These are phyloP conservation scores for Russula sp. DNA, from an alignment of 768 basidiomycete genomes.

Conservation along the genomic window DNA sequence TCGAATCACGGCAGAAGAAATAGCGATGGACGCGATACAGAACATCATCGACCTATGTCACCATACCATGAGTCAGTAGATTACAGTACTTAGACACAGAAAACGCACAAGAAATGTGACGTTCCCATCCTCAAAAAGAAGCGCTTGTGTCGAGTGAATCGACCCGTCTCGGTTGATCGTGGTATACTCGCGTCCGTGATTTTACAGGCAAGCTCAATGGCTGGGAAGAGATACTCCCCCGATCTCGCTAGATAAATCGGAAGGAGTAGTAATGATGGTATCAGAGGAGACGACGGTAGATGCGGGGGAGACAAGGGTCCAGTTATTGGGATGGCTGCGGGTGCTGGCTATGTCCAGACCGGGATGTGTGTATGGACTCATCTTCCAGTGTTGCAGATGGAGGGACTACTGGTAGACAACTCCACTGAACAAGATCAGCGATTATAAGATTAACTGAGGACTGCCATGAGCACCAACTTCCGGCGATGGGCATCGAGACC, in stretches of 20 bases:
- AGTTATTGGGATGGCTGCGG: background rate
- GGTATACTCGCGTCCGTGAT: background rate
- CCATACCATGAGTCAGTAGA: background rate
- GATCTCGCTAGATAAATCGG: background rate
- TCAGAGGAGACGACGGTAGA: background rate
- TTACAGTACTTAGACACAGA: background rate
- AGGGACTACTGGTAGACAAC: background rate
- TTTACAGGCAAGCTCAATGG: background rate
- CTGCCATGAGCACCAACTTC: conserved; percentile 1
- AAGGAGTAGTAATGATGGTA: background rate
- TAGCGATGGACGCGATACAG: conserved; percentile 28
- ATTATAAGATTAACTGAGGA: background rate
- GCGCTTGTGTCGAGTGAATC: conserved; percentile 14
- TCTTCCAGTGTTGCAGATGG: background rate
- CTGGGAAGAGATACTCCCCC: background rate
- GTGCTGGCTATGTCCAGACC: background rate
- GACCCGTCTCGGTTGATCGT: background rate
- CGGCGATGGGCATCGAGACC: background rate
- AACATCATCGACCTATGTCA: conserved; percentile 8
- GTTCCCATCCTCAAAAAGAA: conserved; percentile 28
- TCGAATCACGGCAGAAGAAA: conserved; percentile 27
- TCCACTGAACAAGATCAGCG: background rate
- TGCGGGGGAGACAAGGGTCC: background rate
- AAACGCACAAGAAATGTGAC: conserved; percentile 23
- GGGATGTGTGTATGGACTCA: background rate